Base-by-base conservation (phyloP, 495 filamentous ascomycete species). In the Neurospora sp. region DNA sequence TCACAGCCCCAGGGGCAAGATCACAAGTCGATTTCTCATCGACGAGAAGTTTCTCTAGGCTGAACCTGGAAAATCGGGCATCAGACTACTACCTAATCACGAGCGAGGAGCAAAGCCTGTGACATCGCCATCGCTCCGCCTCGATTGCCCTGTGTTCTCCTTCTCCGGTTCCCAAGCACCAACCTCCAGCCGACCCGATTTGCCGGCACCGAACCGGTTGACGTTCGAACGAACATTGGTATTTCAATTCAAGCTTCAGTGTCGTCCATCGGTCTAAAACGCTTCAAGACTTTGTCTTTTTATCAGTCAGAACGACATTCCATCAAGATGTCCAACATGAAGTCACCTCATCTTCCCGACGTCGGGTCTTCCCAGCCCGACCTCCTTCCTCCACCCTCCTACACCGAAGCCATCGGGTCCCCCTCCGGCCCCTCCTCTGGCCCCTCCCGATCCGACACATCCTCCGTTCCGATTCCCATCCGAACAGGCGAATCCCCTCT, bases 311-410 rank as follows among this genome's bases (percentile, higher is more conserved):
- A 23, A 62, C 23, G 23, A 62, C 23, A 31, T 49, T 27, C 49
- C 23, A 60, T 27, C 20, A 62, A 62, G 1, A 62, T 62, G 54
- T 35, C 54, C 23, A 62, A n/a, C n/a, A n/a, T n/a, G n/a, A n/a
- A 35, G 14, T 7, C 23, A 62, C 23, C 23, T 7, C 23, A 62
- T 62, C 27, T 7, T 3, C 12, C 23, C 54, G 12, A 35, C 12
- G 7, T 62, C 4, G 14, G 5, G 49, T 27, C 20, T 5, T 60
- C 49, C 20, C 20, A 16, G 2, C 49, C 23, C 5, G 54, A 35
- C 54, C 27, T 18, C 23, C 54, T 76, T n/a, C 70, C 71, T 72
- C 5, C 84, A 82, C 83, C 84, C 60, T 78, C 83, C 39, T 84
- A 84, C 78, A 77, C 77, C 49, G 77, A 79, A 39, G 60, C 78